Evolutionary conservation across 2,329 filamentous ascomycete genomes (phyloP).

Genomic region (Arthrobotrys musiformis): DNA sequence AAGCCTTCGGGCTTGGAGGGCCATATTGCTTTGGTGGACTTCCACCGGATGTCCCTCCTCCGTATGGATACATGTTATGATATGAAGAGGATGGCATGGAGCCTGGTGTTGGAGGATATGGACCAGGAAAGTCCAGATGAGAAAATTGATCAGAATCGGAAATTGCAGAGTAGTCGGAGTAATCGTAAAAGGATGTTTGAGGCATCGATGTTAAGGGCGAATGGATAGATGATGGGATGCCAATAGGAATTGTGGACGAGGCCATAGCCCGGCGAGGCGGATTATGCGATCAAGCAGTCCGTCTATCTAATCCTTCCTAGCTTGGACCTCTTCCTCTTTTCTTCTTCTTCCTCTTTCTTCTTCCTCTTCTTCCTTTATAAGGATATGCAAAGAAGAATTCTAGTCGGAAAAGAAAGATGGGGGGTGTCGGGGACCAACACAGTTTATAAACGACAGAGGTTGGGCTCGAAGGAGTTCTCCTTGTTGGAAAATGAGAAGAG

Average conservation of each 20-base stretch:
- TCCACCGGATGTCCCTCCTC: conserved; percentile 50
- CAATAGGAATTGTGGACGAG: conserved; percentile 54
- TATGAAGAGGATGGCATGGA: conserved; percentile 55
- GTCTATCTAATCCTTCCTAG: conserved; percentile 37
- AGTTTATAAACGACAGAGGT: conserved; percentile 15
- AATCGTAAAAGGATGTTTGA: conserved; percentile 55
- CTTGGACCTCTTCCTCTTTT: conserved; percentile 9
- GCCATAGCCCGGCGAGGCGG: conserved; percentile 53
- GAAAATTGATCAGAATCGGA: conserved; percentile 54
- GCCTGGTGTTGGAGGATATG: conserved; percentile 47
- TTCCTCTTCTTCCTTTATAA: conserved; percentile 30
- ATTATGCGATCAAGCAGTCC: conserved; percentile 55
- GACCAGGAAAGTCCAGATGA: conserved; percentile 38
- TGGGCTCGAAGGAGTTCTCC: conserved; percentile 53
- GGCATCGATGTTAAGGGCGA: conserved; percentile 46
- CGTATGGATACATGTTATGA: conserved; percentile 56
- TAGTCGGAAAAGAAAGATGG: conserved; percentile 10
- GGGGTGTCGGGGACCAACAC: conserved; percentile 38
- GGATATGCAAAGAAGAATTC: conserved; percentile 23
- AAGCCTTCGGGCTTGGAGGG: conserved; percentile 51
- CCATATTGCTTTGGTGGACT: conserved; percentile 52
- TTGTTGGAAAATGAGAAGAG: conserved; percentile 28
- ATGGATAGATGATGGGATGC: conserved; percentile 52
- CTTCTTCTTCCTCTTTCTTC: conserved; percentile 24
- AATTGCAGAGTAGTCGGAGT: conserved; percentile 48